A percentile compares a stretch with the other conserved stretches of the same genome.
phyloP scores from a whole-genome alignment of 306 rosid genomes.

The Glycine tomentella region DNA sequence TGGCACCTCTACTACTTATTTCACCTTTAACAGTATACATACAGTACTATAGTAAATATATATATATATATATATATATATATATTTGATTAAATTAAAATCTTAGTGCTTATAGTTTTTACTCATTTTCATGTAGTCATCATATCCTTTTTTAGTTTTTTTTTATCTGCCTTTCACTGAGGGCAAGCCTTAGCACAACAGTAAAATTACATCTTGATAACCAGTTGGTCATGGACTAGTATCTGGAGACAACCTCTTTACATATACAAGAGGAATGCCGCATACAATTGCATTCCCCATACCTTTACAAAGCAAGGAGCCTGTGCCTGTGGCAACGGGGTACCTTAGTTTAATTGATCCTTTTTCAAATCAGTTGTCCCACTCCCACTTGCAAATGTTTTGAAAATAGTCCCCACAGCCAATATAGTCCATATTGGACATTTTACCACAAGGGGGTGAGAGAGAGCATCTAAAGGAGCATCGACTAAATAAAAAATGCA shows the following conservation, averaged over 20 bases:
- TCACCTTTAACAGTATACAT: background rate
- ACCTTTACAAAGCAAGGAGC: no score
- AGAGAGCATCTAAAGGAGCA: background rate
- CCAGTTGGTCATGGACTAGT: no score
- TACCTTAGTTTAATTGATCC: background rate
- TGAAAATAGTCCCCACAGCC: background rate
- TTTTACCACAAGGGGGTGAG: background rate
- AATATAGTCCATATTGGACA: background rate
- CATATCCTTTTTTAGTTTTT: background rate
- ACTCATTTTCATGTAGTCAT: background rate
- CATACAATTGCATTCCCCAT: no score
- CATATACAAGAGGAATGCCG: no score
- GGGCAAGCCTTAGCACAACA: no score
- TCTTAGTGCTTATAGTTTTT: background rate
- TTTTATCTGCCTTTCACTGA: no score
- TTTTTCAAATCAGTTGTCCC: background rate
- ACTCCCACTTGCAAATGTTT: background rate
- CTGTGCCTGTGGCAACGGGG: no score
- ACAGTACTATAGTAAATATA: background rate
- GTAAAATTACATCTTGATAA: no score
- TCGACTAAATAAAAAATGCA: background rate
- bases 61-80: no score
- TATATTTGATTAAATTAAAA: constrained; percentile 4
- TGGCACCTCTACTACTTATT: background rate
- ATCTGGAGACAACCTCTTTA: no score